These are phyloP conservation scores for Hydnomerulius pinastri DNA, from an alignment of 768 basidiomycete species.

Conservation along the genomic window DNA sequence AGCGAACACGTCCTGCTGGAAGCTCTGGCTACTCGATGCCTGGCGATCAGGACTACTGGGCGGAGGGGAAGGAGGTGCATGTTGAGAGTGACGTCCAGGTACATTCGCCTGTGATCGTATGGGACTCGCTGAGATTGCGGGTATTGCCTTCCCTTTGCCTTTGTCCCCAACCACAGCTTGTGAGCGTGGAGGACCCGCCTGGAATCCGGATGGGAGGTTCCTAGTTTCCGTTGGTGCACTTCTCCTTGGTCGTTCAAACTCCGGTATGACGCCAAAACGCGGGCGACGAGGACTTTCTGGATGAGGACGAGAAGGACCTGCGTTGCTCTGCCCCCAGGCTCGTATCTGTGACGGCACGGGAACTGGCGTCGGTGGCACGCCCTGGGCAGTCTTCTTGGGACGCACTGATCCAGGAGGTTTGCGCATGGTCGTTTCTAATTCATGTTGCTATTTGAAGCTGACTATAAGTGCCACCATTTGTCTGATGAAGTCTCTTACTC, in stretches of 20 bases:
- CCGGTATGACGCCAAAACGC: constrained; percentile 33
- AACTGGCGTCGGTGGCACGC: constrained; percentile 43
- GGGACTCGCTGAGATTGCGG: constrained; percentile 8
- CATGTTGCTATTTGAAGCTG: constrained; percentile 56
- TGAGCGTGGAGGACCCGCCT: constrained; percentile 16
- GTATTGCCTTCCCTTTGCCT: constrained; percentile 16
- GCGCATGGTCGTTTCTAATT: constrained; percentile 57
- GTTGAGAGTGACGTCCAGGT: constrained; percentile 2
- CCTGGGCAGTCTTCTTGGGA: constrained; percentile 39
- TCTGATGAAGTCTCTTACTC: constrained; percentile 47
- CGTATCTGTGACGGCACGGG: constrained; percentile 42
- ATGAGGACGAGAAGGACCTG: constrained; percentile 28
- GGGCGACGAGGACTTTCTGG: constrained; percentile 42
- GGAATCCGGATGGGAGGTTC: constrained; percentile 31
- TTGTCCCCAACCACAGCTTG: constrained; percentile 16
- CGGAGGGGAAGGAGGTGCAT: constrained; percentile 19
- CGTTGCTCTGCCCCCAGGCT: constrained; percentile 32
- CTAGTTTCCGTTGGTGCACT: constrained; percentile 10
- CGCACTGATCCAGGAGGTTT: constrained; percentile 50
- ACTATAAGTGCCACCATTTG: constrained; percentile 17
- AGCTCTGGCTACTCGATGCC: constrained; percentile 4
- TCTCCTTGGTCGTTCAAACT: constrained; percentile 24
- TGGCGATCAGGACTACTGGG: constrained; percentile 24
- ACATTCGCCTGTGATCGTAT: not conserved
- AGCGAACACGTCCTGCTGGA: constrained; percentile 23